Evolutionary conservation across 2,329 filamentous ascomycete species (phyloP).

Genomic region (Hypoxylon rubiginosum): DNA sequence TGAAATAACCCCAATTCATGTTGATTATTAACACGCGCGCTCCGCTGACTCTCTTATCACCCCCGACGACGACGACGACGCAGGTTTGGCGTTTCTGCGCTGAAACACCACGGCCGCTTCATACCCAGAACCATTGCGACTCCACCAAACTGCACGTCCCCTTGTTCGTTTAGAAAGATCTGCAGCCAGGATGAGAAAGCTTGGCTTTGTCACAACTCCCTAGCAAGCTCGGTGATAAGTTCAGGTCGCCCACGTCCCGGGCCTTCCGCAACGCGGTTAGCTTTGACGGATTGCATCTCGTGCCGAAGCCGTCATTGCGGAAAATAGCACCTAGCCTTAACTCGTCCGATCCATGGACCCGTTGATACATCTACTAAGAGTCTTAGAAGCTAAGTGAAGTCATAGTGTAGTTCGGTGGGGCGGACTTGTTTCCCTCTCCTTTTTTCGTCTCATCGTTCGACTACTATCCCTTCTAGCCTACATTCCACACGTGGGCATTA

Average conservation of each 20-base stretch:
- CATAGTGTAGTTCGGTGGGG: slow-evolving; percentile 23
- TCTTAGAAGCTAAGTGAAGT: slow-evolving; percentile 6
- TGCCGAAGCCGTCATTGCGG: slow-evolving; percentile 8
- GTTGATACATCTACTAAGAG: too few species aligned
- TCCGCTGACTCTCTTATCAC: not conserved
- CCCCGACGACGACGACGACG: slow-evolving; percentile 14
- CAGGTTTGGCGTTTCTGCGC: slow-evolving; percentile 34
- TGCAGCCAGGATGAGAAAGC: slow-evolving; percentile 37
- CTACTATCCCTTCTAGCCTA: slow-evolving; percentile 11
- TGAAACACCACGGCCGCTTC: slow-evolving; percentile 32
- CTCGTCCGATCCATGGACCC: slow-evolving; percentile 9
- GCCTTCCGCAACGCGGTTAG: slow-evolving; percentile 6
- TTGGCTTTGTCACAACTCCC: slow-evolving; percentile 31
- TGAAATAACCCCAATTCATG: slow-evolving; percentile 9
- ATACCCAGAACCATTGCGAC: slow-evolving; percentile 26
- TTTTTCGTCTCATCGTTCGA: slow-evolving; percentile 34
- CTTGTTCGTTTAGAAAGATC: slow-evolving; percentile 31
- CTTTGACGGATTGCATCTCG: slow-evolving; percentile 7
- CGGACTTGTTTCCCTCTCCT: slow-evolving; percentile 8
- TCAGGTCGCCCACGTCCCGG: slow-evolving; percentile 15
- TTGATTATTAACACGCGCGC: not conserved
- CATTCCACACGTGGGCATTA: slow-evolving; percentile 23
- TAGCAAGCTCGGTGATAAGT: slow-evolving; percentile 22
- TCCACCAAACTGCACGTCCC: slow-evolving; percentile 13
- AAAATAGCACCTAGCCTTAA: not conserved